A percentile compares a stretch with the other conserved stretches of the same genome.
phyloP scores from a whole-genome alignment of 495 filamentous ascomycete species.

The Aspergillus bridgeri region DNA sequence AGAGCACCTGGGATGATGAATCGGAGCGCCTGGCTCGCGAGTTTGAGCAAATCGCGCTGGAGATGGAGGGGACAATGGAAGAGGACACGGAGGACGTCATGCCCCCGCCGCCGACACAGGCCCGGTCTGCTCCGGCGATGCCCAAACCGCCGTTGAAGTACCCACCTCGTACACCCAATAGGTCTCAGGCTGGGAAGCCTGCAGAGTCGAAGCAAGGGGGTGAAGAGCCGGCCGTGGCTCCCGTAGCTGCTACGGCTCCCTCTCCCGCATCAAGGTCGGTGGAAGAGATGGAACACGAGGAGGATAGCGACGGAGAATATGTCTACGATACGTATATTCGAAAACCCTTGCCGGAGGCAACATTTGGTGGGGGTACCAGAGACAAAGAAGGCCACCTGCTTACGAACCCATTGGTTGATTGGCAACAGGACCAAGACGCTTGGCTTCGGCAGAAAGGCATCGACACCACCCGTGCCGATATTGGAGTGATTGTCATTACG shows the following conservation, averaged over 20 bases:
- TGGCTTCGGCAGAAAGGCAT: constrained; percentile 30
- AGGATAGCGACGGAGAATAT: constrained; percentile 45
- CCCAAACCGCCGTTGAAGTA: constrained; percentile 37
- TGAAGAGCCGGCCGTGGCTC: constrained; percentile 1
- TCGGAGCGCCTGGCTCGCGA: constrained; percentile 43
- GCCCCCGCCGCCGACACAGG: not conserved
- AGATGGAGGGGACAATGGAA: constrained; percentile 30
- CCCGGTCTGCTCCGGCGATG: constrained; percentile 5
- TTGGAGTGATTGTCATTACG: constrained; percentile 59
- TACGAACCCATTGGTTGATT: constrained; percentile 31
- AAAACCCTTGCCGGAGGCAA: constrained; percentile 32
- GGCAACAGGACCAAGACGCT: constrained; percentile 27
- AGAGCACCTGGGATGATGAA: constrained; percentile 42
- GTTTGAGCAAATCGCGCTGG: constrained; percentile 47
- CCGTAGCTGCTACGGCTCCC: constrained; percentile 1
- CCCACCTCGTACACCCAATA: constrained; percentile 34
- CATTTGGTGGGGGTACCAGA: not conserved
- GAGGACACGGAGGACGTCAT: constrained; percentile 17
- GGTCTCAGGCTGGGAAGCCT: constrained; percentile 17
- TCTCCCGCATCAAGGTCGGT: not conserved
- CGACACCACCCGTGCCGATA: constrained; percentile 32
- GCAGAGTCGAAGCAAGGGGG: constrained; percentile 17
- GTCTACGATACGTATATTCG: constrained; percentile 64
- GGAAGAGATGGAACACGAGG: constrained; percentile 6
- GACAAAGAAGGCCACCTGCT: constrained; percentile 6